These are phyloP conservation scores for Agastache rugosa DNA, from an alignment of 257 asterid species.

Conservation along the genomic window DNA sequence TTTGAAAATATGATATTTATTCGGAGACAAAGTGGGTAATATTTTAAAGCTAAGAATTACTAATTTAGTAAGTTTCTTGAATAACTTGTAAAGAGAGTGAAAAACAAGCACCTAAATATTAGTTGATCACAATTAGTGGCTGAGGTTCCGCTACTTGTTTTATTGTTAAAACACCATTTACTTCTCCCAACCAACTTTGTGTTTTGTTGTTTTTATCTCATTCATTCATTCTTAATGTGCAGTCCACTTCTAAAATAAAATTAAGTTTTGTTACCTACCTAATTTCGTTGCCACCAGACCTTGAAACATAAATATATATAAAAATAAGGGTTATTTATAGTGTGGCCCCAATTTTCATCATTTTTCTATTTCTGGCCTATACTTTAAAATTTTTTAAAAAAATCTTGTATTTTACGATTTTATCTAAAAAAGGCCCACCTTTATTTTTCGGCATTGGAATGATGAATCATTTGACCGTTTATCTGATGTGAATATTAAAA, in stretches of 20 bases:
- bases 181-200: constrained; percentile 35
- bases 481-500: no score
- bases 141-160: constrained; percentile 39
- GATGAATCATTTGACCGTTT: no score
- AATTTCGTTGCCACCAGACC: constrained; percentile 20
- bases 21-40: not conserved
- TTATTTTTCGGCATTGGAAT: no score
- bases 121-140: constrained; percentile 29
- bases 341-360: no score
- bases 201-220: constrained; percentile 27
- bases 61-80: not conserved
- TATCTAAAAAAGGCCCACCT: no score
- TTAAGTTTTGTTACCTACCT: constrained; percentile 13
- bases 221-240: constrained; percentile 22
- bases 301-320: not conserved
- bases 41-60: not conserved
- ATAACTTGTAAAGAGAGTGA: constrained; percentile 24
- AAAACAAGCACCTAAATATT: constrained; percentile 21
- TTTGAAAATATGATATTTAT: no score
- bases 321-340: no score
- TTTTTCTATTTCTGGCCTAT: no score
- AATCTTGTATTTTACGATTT: no score
- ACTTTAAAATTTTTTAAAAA: no score
- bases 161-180: constrained; percentile 34
- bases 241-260: constrained; percentile 2